Conservation (phyloP, 176 grass and related monocot species). For the Lolium rigidum region DNA sequence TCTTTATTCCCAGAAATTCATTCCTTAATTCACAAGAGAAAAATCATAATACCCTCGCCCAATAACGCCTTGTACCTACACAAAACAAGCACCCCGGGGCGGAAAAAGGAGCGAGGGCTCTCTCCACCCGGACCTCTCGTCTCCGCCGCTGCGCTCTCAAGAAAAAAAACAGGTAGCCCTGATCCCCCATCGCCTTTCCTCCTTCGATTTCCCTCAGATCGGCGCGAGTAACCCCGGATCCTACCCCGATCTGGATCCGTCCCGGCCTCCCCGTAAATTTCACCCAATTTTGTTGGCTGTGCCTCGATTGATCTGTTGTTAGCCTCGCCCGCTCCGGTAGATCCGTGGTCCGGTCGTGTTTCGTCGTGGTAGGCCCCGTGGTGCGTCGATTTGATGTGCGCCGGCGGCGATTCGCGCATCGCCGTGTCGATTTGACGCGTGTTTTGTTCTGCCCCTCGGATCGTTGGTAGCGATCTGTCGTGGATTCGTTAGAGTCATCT, state of each 20-base stretch:
- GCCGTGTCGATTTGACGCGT: background rate
- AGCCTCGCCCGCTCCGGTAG: background rate
- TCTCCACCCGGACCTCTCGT: constrained; percentile 24
- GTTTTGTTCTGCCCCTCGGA: background rate
- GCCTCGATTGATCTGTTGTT: background rate
- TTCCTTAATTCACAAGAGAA: background rate
- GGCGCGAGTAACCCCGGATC: background rate
- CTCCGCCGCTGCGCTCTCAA: constrained; percentile 8
- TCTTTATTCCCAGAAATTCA: too few relatives aligned
- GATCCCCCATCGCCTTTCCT: background rate
- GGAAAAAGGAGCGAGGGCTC: constrained; percentile 26
- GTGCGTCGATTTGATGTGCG: background rate
- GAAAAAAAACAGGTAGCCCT: constrained; percentile 24
- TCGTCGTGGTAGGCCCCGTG: background rate
- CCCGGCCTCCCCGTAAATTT: background rate
- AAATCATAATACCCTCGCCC: background rate
- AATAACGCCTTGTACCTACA: background rate
- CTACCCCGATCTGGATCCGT: constrained; percentile 18
- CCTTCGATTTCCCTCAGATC: constrained; percentile 27
- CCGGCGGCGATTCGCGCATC: background rate
- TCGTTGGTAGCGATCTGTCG: constrained; percentile 19
- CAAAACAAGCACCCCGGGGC: background rate
- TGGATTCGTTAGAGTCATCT: background rate
- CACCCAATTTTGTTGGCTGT: background rate
- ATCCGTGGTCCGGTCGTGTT: background rate